Evolutionary conservation across 2,329 filamentous ascomycete species (phyloP), one percentile per base, ranked within the genome.

Genomic region (Sodiomyces alkalinus): DNA sequence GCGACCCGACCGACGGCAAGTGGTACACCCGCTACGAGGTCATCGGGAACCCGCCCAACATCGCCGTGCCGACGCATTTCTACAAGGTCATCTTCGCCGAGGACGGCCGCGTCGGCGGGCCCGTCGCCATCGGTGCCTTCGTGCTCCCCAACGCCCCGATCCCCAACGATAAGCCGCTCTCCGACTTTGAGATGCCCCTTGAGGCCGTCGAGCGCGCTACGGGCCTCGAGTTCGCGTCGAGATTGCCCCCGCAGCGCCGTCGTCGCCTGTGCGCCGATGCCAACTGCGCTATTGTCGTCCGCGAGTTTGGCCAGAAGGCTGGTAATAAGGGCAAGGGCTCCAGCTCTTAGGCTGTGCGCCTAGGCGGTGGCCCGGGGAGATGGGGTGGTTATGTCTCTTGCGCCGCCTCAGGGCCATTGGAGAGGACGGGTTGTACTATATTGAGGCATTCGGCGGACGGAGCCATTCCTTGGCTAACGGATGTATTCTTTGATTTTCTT

Each of bases 11-110:
- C 32, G 90, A 96, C 59, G 80, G 80, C 42, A 96, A 96, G 62
- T 98, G 86, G 85, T 78, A 85, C 41, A 85, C 94, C 33, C 76
- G 67, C 35, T 96, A 98, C 60, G 90, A 98, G 60, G 79, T 98
- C 34, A 93, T 98, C 42, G 90, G 90, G 21, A 79, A 66, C 48
- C 90, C 90, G 39, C 87, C 90, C 6, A 92, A 85, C 45, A 80
- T 98, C 31, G 86, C 90, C 16, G 90, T 98, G 29, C 90, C 90
- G 3, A 98, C 90, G 14, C 90, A 98, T 54, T 98, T 98, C 59
- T 98, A 93, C 69, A 98, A 98, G 62, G 83, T 98, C 46, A 90
- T 98, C 42, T 92, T 90, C 46, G 90, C 82, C 16, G 90, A 98
- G 57, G 83, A 93, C 45, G 80, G 79, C 4, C 58, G 54, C 2